These are phyloP conservation scores for Tillandsia fasciculata DNA, from an alignment of 176 grass and related monocot genomes.

Conservation along the genomic window DNA sequence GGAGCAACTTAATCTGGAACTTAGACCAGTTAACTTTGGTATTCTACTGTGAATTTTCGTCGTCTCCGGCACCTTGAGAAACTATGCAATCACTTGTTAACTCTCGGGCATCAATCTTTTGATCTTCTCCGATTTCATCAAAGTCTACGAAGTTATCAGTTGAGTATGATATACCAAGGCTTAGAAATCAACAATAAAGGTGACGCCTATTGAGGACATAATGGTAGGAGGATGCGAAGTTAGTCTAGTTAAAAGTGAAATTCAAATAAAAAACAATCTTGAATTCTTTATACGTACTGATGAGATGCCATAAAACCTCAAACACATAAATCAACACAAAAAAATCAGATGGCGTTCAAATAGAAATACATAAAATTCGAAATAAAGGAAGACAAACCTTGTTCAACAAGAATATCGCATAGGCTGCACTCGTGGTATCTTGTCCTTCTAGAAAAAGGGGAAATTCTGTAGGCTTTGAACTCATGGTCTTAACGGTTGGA, in stretches of 20 bases:
- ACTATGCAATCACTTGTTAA: too few relatives aligned
- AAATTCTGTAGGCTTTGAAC: conserved; percentile 51
- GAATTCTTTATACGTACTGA: too few relatives aligned
- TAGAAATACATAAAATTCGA: conserved; percentile 1
- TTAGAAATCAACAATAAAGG: not conserved
- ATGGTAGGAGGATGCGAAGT: too few relatives aligned
- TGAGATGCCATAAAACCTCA: not conserved
- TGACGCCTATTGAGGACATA: too few relatives aligned
- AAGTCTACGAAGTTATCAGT: not conserved
- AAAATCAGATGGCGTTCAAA: not conserved
- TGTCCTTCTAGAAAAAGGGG: conserved; percentile 83
- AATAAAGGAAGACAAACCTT: conserved; percentile 43
- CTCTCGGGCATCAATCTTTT: too few relatives aligned
- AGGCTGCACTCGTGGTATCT: conserved; percentile 86
- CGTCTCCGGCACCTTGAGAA: too few relatives aligned
- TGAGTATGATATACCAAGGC: not conserved
- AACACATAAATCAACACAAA: not conserved
- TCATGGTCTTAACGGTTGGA: conserved; percentile 22
- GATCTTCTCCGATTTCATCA: too few relatives aligned
- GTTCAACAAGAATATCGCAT: conserved; percentile 91
- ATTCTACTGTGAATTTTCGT: too few relatives aligned
- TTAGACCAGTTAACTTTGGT: too few relatives aligned
- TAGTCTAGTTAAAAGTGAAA: too few relatives aligned
- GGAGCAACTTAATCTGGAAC: too few relatives aligned
- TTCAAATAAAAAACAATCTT: too few relatives aligned